Base-by-base conservation (phyloP, 1,139 yeast species). In the Suhomyces terraborum region DNA sequence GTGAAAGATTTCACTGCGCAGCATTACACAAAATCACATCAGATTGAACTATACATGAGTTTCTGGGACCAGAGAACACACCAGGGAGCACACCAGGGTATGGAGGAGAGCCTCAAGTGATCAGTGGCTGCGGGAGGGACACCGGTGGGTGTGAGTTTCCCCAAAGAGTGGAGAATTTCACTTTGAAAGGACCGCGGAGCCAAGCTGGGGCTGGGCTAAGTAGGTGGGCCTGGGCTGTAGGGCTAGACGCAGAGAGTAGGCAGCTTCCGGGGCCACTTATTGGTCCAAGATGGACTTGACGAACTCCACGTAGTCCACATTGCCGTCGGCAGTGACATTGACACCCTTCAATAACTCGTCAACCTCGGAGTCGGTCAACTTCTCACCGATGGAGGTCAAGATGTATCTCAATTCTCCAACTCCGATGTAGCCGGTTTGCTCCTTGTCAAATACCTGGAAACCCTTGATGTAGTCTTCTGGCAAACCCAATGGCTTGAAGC, bases 381-480 rank as follows among this genome's bases (percentile, higher is more conserved):
- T 89, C 67, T 93, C 98, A 53, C 98, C 98, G 62, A 94, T 89
- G 9, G 97, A 88, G 32, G 97, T 91, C 63, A 93, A 75, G 62
- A 93, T 88, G 67, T 93, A 93, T 64, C 95, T 81, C 57, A 93
- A 79, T 67, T 94, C 98, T 45, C 99, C 99, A 34, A 93, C 96
- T 29, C 98, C 95, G 56, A 93, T 93, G 69, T 84, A 85, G 6
- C 99, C 99, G 16, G 97, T 85, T 51, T 85, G 82, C 52, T 89
- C 96, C 72, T 91, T 94, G 70, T 93, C 99, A 53, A 93, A 93
- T 8, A 93, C 97, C 69, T 93, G 98, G 79, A 93, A 93, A 1
- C 98, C 98, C 59, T 94, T 87, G 58, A 93, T 82, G 67, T 93
- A 93, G 65, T 93, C 99, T 61, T 93, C 98, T 19, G 95, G 93